Conservation (phyloP, 139 green algal species). For the Tetratostichococcus sp. region DNA sequence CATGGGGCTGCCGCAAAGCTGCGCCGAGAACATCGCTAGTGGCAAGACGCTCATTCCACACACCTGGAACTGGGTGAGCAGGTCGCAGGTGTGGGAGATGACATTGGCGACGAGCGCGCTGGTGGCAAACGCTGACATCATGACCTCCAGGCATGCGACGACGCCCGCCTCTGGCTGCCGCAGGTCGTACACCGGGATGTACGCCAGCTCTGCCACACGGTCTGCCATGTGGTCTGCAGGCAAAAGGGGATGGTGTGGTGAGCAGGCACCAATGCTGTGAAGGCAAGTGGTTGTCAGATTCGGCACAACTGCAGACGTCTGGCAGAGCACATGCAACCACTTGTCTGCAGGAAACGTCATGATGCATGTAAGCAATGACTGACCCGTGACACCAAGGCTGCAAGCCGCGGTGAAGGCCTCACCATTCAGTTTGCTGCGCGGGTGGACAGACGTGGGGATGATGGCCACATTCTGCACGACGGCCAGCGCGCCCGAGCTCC, state of each 20-base stretch:
- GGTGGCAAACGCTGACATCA: background rate
- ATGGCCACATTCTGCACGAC: slow-evolving; percentile 2
- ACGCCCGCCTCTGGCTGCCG: slow-evolving; percentile 3
- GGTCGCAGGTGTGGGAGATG: slow-evolving; percentile 1
- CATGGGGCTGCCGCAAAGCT: too few species aligned
- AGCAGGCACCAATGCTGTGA: too few species aligned
- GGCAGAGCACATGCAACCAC: background rate
- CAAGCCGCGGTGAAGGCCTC: background rate
- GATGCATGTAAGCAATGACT: background rate
- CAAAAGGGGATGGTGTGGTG: too few species aligned
- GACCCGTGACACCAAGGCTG: too few species aligned
- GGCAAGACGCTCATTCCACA: too few species aligned
- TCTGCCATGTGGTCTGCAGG: background rate
- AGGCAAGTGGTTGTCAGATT: too few species aligned
- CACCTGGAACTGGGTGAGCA: slow-evolving; percentile 1
- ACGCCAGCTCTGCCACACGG: slow-evolving; percentile 3
- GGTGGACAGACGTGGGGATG: slow-evolving; percentile 1
- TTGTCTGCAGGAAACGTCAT: background rate
- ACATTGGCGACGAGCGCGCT: background rate
- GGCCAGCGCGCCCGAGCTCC: background rate
- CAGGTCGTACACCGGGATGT: slow-evolving; percentile 10
- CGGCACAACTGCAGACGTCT: too few species aligned
- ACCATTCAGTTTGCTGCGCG: slow-evolving; percentile 5
- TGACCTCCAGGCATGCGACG: slow-evolving; percentile 1
- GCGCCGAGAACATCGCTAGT: too few species aligned